Base-by-base conservation (phyloP, 495 filamentous ascomycete genomes). In the Ramalina intermedia region DNA sequence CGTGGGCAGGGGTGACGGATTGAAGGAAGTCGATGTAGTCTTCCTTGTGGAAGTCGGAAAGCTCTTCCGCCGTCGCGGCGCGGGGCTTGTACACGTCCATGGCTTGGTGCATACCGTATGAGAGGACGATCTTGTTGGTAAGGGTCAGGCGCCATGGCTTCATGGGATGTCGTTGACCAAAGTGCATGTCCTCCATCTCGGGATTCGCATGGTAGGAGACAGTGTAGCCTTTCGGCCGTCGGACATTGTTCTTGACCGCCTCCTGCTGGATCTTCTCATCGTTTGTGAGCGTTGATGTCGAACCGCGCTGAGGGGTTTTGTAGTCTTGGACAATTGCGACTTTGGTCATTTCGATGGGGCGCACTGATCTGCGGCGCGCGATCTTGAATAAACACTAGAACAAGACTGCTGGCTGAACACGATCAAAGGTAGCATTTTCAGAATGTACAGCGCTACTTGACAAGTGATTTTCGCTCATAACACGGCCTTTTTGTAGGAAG, bases 181-280 rank as follows among this genome's bases (percentile, higher is more conserved):
- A 98, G 63, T 98, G 91, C 62, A 94, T 88, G 60, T 81, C 80
- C 67, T 98, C 91, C 63, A 96, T 91, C 44, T 84, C 78, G n/a
- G 87, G 81, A 61, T 95, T 95, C 60, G 86, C 85, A 64, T 98
- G 91, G 72, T 85, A 96, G 37, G 91, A 96, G n/a, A 98, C 89
- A n/a, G 66, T 84, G 62, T 87, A 85, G 62, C 87, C 88, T 58
- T 83, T 74, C 0, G 88, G 88, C 6, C 79, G 75, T 37, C 74
- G 70, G 55, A 95, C 85, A 61, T 77, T 78, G 70, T 86, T 81
- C 52, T 78, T 72, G 50, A 82, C 72, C 33, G 83, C 80, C 58
- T 82, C 73, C 46, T 72, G 63, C 53, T 76, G 72, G 60, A 84
- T 78, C 63, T 83, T 74, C 59, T 74, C 64, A 71, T 78, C 70